These are phyloP conservation scores for Diplosphaera chodatii DNA, from an alignment of 139 green algal genomes.

Conservation along the genomic window DNA sequence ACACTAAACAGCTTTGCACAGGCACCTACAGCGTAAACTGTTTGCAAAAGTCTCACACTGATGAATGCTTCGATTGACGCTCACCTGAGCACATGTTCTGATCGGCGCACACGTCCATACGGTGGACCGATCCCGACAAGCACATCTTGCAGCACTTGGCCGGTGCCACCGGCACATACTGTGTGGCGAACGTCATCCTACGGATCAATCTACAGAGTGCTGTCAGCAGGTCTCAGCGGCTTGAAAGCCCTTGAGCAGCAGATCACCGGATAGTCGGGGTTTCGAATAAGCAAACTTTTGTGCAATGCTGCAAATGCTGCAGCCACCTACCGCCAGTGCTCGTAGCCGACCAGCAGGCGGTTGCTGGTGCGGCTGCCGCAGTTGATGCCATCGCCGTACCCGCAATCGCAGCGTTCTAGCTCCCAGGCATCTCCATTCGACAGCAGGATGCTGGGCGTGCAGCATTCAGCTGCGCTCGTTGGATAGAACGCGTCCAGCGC, in stretches of 20 bases:
- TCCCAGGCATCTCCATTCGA: slow-evolving; percentile 28
- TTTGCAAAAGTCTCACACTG: no score
- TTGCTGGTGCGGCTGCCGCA: slow-evolving; percentile 44
- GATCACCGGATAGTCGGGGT: no score
- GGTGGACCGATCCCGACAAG: slow-evolving; percentile 31
- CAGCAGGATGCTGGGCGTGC: slow-evolving; percentile 59
- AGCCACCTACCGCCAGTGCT: slow-evolving; percentile 34
- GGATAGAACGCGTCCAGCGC: slow-evolving; percentile 50
- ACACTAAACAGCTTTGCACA: no score
- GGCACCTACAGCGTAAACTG: no score
- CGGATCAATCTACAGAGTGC: no score
- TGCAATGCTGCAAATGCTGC: no score
- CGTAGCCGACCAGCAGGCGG: slow-evolving; percentile 38
- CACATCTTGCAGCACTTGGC: slow-evolving; percentile 65
- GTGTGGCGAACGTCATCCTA: slow-evolving; percentile 20
- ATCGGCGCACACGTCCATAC: slow-evolving; percentile 42
- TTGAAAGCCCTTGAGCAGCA: no score
- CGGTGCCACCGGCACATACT: slow-evolving; percentile 57
- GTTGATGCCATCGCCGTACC: slow-evolving; percentile 31
- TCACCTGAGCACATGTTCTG: slow-evolving; percentile 48
- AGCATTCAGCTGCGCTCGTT: slow-evolving; percentile 55
- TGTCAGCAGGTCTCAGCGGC: no score
- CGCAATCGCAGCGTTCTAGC: slow-evolving; percentile 59
- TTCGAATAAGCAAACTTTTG: no score
- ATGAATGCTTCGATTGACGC: no score